Evolutionary conservation across 2,329 filamentous ascomycete genomes (phyloP), one percentile per base, ranked within the genome.

Genomic region (Penicillium sp.): DNA sequence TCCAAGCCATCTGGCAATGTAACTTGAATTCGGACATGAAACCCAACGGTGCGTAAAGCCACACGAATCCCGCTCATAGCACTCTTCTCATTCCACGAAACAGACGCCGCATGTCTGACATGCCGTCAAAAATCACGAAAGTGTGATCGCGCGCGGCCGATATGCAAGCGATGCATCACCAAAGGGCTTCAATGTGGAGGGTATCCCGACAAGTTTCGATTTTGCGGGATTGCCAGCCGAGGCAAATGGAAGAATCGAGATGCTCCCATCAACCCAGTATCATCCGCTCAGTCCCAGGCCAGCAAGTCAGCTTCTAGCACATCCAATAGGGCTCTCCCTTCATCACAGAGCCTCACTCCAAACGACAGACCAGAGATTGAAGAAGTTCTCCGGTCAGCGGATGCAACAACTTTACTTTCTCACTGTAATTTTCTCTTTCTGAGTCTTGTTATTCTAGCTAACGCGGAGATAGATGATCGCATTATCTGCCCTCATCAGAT

Each of bases 111-210:
- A 43, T 73, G 70, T 55, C 54, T 68, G 55, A 73, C 70, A 55
- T 73, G 70, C 52, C 65, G 70, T 55, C 65, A 72, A 54, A 73
- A 73, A 53, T 71, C 67, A 43, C 68, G 70, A 19, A 64, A 64
- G 59, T 73, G 70, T 49, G 70, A 73, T 51, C 69, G 69, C 2
- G 61, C 56, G 22, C 64, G 68, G n/a, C 70, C 70, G 4, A 60
- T 58, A 16, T 73, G 70, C 43, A 63, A 66, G 52, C 63, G 70
- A 24, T 73, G 70, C 43, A 59, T 69, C 16, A 63, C 62, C 11
- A 73, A 70, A 48, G 70, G 70, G 33, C 56, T 71, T 16, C 53
- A 68, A 45, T 73, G 70, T 52, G 65, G 60, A 35, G 69, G 68
- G 14, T 71, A 71, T 48, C 69, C 69, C 2, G 69, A 71, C 7